These are phyloP conservation scores for Aureobasidium sp. DNA, from an alignment of 2,329 filamentous ascomycete species.

Conservation along the genomic window DNA sequence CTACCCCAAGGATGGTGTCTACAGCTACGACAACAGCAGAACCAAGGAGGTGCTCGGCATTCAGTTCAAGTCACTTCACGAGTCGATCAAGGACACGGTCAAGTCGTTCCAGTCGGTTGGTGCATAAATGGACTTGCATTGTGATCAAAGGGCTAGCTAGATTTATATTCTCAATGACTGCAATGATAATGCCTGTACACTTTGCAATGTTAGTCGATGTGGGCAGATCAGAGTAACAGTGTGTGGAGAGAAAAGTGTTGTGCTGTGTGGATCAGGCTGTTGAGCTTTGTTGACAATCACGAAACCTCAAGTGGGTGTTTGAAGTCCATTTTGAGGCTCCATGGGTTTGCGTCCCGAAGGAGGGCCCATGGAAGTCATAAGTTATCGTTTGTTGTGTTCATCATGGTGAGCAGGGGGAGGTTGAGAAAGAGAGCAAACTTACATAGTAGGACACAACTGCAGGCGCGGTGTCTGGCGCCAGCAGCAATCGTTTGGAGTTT, in stretches of 20 bases:
- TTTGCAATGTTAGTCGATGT: constrained; percentile 1
- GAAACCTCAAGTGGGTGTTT: constrained; percentile 21
- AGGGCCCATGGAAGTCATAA: constrained; percentile 11
- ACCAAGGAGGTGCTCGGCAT: constrained; percentile 50
- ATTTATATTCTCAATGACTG: background rate
- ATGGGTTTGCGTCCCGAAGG: background rate
- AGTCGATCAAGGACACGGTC: constrained; percentile 53
- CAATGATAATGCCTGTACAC: constrained; percentile 1
- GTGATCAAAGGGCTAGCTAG: background rate
- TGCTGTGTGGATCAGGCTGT: constrained; percentile 38
- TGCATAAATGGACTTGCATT: constrained; percentile 24
- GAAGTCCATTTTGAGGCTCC: constrained; percentile 17
- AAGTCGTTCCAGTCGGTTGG: constrained; percentile 51
- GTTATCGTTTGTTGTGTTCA: constrained; percentile 8
- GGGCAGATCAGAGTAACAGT: background rate
- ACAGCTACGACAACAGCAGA: constrained; percentile 47
- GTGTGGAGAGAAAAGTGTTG: background rate
- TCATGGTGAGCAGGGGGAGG: background rate
- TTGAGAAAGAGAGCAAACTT: background rate
- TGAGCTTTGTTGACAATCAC: constrained; percentile 41
- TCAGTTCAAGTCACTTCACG: constrained; percentile 49
- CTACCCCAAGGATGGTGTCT: constrained; percentile 42
- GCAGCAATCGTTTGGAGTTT: background rate
- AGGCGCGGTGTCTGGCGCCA: background rate
- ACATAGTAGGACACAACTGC: background rate